These are phyloP conservation scores for Psilocybe tampanensis DNA, from an alignment of 768 basidiomycete species.

Conservation along the genomic window DNA sequence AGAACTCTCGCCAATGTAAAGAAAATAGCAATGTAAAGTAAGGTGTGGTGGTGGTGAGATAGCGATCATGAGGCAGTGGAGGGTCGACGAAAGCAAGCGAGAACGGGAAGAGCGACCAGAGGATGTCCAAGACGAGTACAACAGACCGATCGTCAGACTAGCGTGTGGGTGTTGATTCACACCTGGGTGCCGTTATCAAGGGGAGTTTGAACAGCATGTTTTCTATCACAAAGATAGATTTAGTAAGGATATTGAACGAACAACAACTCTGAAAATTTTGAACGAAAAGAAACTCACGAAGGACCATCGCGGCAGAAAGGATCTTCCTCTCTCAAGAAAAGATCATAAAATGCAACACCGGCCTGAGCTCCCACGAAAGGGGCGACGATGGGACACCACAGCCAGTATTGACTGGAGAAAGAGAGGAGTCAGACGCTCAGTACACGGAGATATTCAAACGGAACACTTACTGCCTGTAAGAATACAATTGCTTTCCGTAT, in stretches of 20 bases:
- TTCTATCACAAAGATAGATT: not conserved
- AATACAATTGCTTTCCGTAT: conserved; percentile 54
- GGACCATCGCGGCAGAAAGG: conserved; percentile 27
- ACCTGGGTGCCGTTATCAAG: not conserved
- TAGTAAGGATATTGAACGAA: not conserved
- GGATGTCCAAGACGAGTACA: no score
- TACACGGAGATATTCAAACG: not conserved
- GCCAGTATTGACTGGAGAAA: conserved; percentile 64
- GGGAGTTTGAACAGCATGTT: not conserved
- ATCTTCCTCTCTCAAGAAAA: conserved; percentile 57
- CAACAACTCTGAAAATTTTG: not conserved
- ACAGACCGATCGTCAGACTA: no score
- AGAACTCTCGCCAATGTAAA: no score
- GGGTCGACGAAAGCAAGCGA: no score
- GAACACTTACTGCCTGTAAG: conserved; percentile 41
- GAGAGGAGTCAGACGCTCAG: not conserved
- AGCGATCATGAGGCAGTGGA: no score
- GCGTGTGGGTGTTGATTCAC: not conserved
- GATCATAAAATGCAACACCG: conserved; percentile 62
- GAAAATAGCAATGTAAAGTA: no score
- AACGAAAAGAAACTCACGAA: conserved; percentile 7
- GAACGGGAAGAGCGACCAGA: no score
- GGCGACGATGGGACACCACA: conserved; percentile 68
- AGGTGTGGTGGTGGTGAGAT: no score
- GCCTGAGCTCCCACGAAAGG: conserved; percentile 61